A percentile compares a stretch with the other conserved stretches of the same genome.
Evolutionary conservation across 352 stramenopile species (phyloP).

Genomic region (Phytophthora citrophthora): DNA sequence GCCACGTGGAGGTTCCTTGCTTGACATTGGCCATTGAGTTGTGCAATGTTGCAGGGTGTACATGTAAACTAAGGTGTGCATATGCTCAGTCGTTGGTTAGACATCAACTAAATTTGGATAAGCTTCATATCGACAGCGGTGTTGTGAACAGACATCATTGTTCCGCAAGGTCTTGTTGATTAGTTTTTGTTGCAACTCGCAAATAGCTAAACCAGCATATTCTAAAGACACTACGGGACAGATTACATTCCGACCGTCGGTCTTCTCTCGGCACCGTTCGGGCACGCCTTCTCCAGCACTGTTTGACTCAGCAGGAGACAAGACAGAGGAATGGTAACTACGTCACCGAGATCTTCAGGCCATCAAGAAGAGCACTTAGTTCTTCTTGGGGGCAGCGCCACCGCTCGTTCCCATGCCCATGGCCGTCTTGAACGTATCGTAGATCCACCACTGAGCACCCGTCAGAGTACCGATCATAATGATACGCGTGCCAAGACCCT

Average conservation of each 20-base stretch:
- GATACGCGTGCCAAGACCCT: conserved; percentile 93
- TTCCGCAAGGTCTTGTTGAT: conserved; percentile 18
- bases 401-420: conserved; percentile 93
- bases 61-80: too few relatives aligned
- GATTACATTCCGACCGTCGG: conserved; percentile 9
- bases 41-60: too few relatives aligned
- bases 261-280: conserved; percentile 29
- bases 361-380: conserved; percentile 42
- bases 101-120: too few relatives aligned
- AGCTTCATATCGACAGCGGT: too few relatives aligned
- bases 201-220: conserved; percentile 26
- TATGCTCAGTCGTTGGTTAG: too few relatives aligned
- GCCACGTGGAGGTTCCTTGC: too few relatives aligned
- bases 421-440: conserved; percentile 95
- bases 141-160: neutral
- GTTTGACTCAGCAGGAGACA: neutral
- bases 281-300: conserved; percentile 1
- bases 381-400: conserved; percentile 76
- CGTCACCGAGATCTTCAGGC: conserved; percentile 13
- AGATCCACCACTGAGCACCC: conserved; percentile 97
- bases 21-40: too few relatives aligned
- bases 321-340: conserved; percentile 14
- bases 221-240: conserved; percentile 26
- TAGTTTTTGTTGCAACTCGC: conserved; percentile 27
- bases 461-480: conserved; percentile 97